Evolutionary conservation across 306 rosid species (phyloP), one percentile per base, ranked within the genome.

Genomic region (Neltuma alba): DNA sequence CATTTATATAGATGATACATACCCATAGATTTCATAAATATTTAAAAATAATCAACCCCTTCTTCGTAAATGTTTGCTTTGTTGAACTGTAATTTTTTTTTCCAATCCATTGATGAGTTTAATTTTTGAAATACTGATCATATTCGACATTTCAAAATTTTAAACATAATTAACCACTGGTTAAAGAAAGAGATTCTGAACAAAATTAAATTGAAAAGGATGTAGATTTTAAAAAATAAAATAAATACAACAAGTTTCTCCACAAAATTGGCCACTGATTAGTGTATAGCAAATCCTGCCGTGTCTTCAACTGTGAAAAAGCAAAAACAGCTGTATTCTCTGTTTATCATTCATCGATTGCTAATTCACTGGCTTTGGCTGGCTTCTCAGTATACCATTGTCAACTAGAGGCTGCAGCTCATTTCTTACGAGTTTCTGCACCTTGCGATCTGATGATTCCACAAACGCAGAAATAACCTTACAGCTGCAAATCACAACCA

Each of bases 391-490:
- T 45, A 76, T 13, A 27, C 94, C 99, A 20, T 67, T 74, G 77
- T 85, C 97, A 74, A 92, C 76, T 83, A 95, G 80, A 36, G 87
- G 87, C 83, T 95, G 91, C 83, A 95, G 75, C 89, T 95, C 98
- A 33, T 83, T 75, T 50, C 79, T 81, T 2, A 88, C 94, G 71
- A 86, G 89, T 55, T 82, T 69, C 38, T 71, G 86, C 54, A 95
- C 86, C 42, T 79, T 74, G 1, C 86, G 79, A 67, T 93, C 89
- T 23, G 93, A 76, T 44, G 98, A 95, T 81, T 89, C 98, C 85
- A 88, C 61, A 84, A 85, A 95, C 44, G 98, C 99, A 60, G 87
- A 84, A 75, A 95, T 77, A 76, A 93, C 91, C 92, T 92, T 95
- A 62, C 86, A 83, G 79, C 99, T 95, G 89, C 91, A 85, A 81